These are phyloP conservation scores for Pythium insidiosum DNA, from an alignment of 352 stramenopile species.

Conservation along the genomic window DNA sequence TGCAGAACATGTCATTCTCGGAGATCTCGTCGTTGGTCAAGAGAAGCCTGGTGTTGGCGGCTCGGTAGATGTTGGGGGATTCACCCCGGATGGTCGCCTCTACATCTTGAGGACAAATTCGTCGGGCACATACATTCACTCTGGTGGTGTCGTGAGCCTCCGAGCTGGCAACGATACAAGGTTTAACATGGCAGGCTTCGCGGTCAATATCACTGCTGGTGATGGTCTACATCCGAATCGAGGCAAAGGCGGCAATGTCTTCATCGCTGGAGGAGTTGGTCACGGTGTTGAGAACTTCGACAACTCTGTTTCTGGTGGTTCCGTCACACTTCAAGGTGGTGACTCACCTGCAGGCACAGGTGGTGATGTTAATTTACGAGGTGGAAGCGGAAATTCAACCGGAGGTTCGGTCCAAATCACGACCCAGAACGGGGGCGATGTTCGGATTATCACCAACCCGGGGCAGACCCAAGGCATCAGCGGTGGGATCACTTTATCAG, in stretches of 20 bases:
- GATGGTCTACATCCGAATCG: conserved; percentile 70
- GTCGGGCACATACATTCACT: conserved; percentile 26
- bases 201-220: conserved; percentile 47
- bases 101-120: conserved; percentile 42
- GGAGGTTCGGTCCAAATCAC: too few relatives aligned
- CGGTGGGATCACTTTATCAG: too few relatives aligned
- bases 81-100: conserved; percentile 18
- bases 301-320: conserved; percentile 65
- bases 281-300: conserved; percentile 62
- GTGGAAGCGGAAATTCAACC: conserved; percentile 29
- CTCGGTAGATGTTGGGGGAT: conserved; percentile 24
- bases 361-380: conserved; percentile 39
- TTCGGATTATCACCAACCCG: too few relatives aligned
- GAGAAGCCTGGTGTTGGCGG: conserved; percentile 30
- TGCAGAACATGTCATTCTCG: conserved; percentile 43
- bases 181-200: conserved; percentile 59
- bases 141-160: conserved; percentile 43
- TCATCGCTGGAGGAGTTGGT: conserved; percentile 60
- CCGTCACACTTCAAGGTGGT: conserved; percentile 59
- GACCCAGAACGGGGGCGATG: too few relatives aligned
- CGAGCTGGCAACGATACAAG: conserved; percentile 51
- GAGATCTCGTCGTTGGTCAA: conserved; percentile 46
- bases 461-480: too few relatives aligned
- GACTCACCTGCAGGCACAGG: conserved; percentile 50
- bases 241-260: conserved; percentile 67